Evolutionary conservation across 306 rosid genomes (phyloP).

Genomic region (Trifolium fragiferum): DNA sequence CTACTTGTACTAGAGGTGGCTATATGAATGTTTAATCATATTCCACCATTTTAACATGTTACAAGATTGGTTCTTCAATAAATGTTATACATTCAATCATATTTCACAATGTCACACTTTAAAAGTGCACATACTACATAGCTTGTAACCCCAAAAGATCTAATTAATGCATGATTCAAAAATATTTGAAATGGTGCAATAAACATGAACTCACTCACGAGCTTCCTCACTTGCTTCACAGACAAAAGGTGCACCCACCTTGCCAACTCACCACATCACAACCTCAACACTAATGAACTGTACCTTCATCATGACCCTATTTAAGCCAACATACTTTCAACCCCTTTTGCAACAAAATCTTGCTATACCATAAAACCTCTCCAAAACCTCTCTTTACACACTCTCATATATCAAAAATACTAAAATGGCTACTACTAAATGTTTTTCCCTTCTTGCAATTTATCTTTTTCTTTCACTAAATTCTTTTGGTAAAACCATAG

Average conservation of each 20-base stretch:
- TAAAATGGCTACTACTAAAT: constrained; percentile 50
- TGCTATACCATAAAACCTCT: constrained; percentile 16
- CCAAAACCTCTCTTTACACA: constrained; percentile 28
- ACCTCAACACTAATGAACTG: constrained; percentile 10
- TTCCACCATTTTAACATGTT: neutral
- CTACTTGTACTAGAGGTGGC: neutral
- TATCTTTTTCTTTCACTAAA: constrained; percentile 48
- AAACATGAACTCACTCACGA: constrained; percentile 77
- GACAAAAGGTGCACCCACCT: constrained; percentile 58
- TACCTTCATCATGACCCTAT: constrained; percentile 64
- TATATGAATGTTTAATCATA: neutral
- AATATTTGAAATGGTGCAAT: constrained; percentile 43
- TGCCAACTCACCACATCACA: constrained; percentile 50
- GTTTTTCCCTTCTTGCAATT: constrained; percentile 39
- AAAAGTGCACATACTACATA: constrained; percentile 10
- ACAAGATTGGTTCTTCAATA: neutral
- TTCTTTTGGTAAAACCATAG: constrained; percentile 47
- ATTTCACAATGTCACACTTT: neutral
- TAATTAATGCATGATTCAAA: neutral
- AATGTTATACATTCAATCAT: neutral
- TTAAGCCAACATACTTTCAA: constrained; percentile 52
- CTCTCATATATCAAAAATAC: neutral
- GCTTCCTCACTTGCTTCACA: constrained; percentile 51
- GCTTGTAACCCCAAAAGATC: neutral
- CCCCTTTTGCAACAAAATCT: constrained; percentile 16